A percentile compares a stretch with the other conserved stretches of the same genome.
Evolutionary conservation across 805 yeast genomes (phyloP).

Genomic region (Tetrapisispora arboricola): DNA sequence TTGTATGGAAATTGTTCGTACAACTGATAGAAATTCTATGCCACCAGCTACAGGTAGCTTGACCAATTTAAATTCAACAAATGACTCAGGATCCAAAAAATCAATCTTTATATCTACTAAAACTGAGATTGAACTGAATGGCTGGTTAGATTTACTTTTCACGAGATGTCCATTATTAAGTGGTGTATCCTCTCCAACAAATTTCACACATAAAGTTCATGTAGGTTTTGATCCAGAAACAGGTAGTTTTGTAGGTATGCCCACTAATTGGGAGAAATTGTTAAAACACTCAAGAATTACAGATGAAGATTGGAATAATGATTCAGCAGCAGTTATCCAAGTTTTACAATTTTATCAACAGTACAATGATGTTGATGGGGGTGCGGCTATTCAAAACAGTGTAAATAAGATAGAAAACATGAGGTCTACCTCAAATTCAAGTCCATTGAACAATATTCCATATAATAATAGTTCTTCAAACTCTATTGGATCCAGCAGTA

Average conservation of each 20-base stretch:
- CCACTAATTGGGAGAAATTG: conserved; percentile 84
- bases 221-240: conserved; percentile 76
- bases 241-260: conserved; percentile 88
- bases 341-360: conserved; percentile 70
- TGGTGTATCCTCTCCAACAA: conserved; percentile 82
- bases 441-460: background rate
- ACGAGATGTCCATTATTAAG: conserved; percentile 57
- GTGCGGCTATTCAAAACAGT: background rate
- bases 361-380: conserved; percentile 24
- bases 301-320: conserved; percentile 80
- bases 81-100: conserved; percentile 33
- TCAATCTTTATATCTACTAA: conserved; percentile 68
- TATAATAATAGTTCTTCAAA: background rate
- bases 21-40: conserved; percentile 25
- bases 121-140: conserved; percentile 66
- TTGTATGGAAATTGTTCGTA: conserved; percentile 69
- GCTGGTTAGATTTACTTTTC: conserved; percentile 85
- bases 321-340: conserved; percentile 92
- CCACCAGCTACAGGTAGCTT: conserved; percentile 7
- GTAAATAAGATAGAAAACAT: conserved; percentile 1
- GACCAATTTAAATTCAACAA: background rate
- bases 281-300: conserved; percentile 83
- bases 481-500: background rate
- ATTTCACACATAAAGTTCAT: conserved; percentile 88
- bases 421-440: background rate